phyloP scores from a whole-genome alignment of 768 basidiomycete genomes.

The Boletellus sp. region DNA sequence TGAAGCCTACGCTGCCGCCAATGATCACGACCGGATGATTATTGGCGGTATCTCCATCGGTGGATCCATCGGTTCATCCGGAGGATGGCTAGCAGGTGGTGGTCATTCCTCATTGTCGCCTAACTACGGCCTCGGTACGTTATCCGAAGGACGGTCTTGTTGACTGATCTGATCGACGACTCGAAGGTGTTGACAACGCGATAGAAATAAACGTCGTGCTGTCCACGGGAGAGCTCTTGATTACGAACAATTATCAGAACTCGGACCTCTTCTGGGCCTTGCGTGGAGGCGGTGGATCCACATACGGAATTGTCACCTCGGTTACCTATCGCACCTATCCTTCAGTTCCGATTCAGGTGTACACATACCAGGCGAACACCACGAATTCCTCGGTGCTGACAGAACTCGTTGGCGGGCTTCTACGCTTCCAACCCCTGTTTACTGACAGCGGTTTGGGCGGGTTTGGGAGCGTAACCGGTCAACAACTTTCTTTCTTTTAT shows the following conservation, averaged over 20 bases:
- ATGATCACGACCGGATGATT: not conserved
- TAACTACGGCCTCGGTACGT: constrained; percentile 41
- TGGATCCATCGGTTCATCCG: not conserved
- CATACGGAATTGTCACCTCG: constrained; percentile 44
- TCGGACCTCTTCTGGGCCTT: too few relatives aligned
- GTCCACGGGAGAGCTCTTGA: not conserved
- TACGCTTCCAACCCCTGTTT: constrained; percentile 33
- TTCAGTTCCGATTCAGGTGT: constrained; percentile 30
- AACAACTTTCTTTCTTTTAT: constrained; percentile 16
- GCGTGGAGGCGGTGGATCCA: too few relatives aligned
- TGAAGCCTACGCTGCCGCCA: not conserved
- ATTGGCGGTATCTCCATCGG: not conserved
- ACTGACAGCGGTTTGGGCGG: constrained; percentile 45
- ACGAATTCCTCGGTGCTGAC: constrained; percentile 26
- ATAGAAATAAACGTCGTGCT: not conserved
- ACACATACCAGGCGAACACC: constrained; percentile 19
- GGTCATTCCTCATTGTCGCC: constrained; percentile 44
- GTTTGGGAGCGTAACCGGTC: constrained; percentile 18
- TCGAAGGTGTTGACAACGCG: constrained; percentile 44
- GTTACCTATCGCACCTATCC: constrained; percentile 47
- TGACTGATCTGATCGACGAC: not conserved
- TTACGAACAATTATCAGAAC: too few relatives aligned
- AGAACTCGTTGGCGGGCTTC: constrained; percentile 32
- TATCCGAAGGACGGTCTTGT: not conserved
- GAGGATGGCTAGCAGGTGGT: constrained; percentile 43